A percentile compares a stretch with the other conserved stretches of the same genome.
Conservation (phyloP, 2,329 filamentous ascomycete species). For the Xylaria hypoxylon region DNA sequence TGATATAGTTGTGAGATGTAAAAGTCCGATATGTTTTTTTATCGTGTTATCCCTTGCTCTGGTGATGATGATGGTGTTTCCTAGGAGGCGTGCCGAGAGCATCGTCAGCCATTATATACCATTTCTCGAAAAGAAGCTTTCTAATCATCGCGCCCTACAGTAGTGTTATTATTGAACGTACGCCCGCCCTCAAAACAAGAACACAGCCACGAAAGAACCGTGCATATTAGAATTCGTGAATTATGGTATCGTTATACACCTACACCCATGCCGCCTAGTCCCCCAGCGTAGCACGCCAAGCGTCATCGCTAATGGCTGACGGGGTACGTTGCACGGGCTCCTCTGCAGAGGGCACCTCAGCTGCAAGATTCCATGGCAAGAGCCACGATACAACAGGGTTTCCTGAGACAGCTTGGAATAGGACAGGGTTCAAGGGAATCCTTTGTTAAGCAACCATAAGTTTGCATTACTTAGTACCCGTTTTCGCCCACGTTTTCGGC, state of each 20-base stretch:
- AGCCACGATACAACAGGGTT: slow-evolving; percentile 37
- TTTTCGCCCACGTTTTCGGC: slow-evolving; percentile 37
- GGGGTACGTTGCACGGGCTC: slow-evolving; percentile 23
- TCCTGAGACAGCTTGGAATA: slow-evolving; percentile 40
- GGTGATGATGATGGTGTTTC: slow-evolving; percentile 12
- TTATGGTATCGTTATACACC: slow-evolving; percentile 16
- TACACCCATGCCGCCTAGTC: slow-evolving; percentile 14
- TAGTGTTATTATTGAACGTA: slow-evolving; percentile 29
- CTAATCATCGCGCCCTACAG: slow-evolving; percentile 30
- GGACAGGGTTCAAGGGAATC: slow-evolving; percentile 20
- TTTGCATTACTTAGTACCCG: slow-evolving; percentile 21
- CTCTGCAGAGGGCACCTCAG: slow-evolving; percentile 34
- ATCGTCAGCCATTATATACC: slow-evolving; percentile 34
- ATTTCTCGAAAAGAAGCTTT: slow-evolving; percentile 31
- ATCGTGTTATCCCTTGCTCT: slow-evolving; percentile 10
- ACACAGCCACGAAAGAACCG: slow-evolving; percentile 37
- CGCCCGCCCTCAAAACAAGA: slow-evolving; percentile 18
- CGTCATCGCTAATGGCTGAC: slow-evolving; percentile 26
- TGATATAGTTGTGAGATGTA: slow-evolving; percentile 8
- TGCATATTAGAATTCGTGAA: slow-evolving; percentile 24
- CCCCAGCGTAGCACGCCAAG: slow-evolving; percentile 39
- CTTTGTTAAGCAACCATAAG: slow-evolving; percentile 32
- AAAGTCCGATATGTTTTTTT: background rate
- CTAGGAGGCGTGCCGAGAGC: slow-evolving; percentile 9
- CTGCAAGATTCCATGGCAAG: slow-evolving; percentile 34